A percentile compares a stretch with the other conserved stretches of the same genome.
Conservation (phyloP, 139 green algal genomes). For the Coelastrella sp. region DNA sequence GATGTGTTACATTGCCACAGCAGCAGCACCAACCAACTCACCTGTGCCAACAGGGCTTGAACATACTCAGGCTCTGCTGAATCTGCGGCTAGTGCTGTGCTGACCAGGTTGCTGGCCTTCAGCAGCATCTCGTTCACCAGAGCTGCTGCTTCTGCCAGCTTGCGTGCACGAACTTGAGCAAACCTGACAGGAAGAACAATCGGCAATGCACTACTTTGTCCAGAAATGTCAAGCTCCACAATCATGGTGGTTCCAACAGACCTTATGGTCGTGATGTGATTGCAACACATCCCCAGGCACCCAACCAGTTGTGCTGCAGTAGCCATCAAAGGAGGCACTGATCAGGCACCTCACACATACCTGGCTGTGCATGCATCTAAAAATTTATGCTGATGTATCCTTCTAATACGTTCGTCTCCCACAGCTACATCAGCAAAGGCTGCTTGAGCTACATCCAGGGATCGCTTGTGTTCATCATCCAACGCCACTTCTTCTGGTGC, state of each 20-base stretch:
- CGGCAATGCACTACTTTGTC: too few species aligned
- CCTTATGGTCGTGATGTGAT: too few species aligned
- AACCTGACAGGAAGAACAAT: too few species aligned
- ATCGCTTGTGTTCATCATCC: constrained; percentile 41
- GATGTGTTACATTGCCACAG: too few species aligned
- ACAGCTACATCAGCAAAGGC: constrained; percentile 60
- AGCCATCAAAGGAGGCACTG: too few species aligned
- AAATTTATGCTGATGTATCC: constrained; percentile 54
- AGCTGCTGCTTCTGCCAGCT: constrained; percentile 41
- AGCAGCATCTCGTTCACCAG: constrained; percentile 42
- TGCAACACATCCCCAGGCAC: too few species aligned
- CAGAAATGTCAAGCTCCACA: background rate
- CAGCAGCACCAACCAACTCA: background rate
- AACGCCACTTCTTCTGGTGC: constrained; percentile 27
- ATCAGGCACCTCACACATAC: background rate
- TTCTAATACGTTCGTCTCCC: constrained; percentile 57
- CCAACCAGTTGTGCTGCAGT: too few species aligned
- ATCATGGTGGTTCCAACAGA: too few species aligned
- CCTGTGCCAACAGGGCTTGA: constrained; percentile 4
- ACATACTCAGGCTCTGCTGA: background rate
- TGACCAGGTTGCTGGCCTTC: constrained; percentile 3
- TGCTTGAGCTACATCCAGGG: constrained; percentile 50
- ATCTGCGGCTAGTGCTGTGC: background rate
- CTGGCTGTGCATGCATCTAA: constrained; percentile 36
- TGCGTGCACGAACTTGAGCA: constrained; percentile 47